phyloP scores from a whole-genome alignment of 2,329 filamentous ascomycete species.

The Fusarium guadeloupense region DNA sequence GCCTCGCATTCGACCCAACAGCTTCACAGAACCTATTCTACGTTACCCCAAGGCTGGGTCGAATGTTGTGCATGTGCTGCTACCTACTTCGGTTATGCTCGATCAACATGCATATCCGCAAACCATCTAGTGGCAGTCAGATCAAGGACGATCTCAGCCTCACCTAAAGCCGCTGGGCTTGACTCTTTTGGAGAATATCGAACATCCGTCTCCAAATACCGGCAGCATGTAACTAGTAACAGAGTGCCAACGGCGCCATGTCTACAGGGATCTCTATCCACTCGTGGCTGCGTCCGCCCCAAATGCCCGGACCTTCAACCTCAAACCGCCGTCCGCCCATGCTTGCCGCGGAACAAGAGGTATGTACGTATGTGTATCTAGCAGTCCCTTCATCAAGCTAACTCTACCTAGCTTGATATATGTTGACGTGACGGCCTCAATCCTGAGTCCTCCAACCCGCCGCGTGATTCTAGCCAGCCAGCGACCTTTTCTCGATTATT shows the following conservation, averaged over 20 bases:
- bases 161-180: constrained; percentile 26
- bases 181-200: constrained; percentile 1
- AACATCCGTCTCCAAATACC: background rate
- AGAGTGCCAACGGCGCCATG: constrained; percentile 29
- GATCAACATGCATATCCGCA: constrained; percentile 25
- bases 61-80: constrained; percentile 40
- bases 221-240: constrained; percentile 30
- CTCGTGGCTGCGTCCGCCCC: constrained; percentile 42
- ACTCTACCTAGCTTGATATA: constrained; percentile 34
- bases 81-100: constrained; percentile 13
- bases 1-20: constrained; percentile 22
- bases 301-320: constrained; percentile 37
- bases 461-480: constrained; percentile 32
- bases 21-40: background rate
- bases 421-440: constrained; percentile 43
- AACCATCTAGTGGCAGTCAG: constrained; percentile 18
- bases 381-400: constrained; percentile 27
- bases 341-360: constrained; percentile 33
- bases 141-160: constrained; percentile 41
- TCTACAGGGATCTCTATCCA: constrained; percentile 36
- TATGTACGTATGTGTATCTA: constrained; percentile 3
- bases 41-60: background rate
- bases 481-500: constrained; percentile 4
- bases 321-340: constrained; percentile 42
- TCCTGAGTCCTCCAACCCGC: constrained; percentile 38